Evolutionary conservation across 352 stramenopile genomes (phyloP), one percentile per base, ranked within the genome.

Genomic region (Phytophthora pinifolia): DNA sequence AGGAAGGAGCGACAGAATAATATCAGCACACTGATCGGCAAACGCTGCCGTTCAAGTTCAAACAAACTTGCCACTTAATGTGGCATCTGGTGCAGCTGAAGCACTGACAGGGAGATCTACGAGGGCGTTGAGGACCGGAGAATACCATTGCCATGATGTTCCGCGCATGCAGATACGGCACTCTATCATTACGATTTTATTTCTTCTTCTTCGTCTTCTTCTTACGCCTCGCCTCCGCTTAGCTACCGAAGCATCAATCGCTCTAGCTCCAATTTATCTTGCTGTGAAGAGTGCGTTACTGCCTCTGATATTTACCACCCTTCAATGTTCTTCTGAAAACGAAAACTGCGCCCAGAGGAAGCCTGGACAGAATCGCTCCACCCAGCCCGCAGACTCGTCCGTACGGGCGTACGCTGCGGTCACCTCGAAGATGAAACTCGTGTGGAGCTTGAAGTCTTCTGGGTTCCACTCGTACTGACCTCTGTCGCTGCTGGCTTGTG

Each of bases 111-210:
- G 55, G 42, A 66, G 30, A 46, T 50, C 4, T 50, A 62, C 8
- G 37, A 59, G 30, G 25, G 38, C 1, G 29, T 66, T 1, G 35
- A 54, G 3, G 52, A 67, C 14, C 51, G 0, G 60, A 62, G 3
- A 62, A 66, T 10, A 74, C 49, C 0, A 59, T 71, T 1, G 67
- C 67, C 0, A 42, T 71, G 8, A 72, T 71, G 22, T 69, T 64
- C 10, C 61, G 63, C 12, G 25, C 71, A n/a, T n/a, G n/a, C n/a
- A n/a, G n/a, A n/a, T n/a, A n/a, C n/a, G n/a, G n/a, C n/a, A n/a
- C n/a, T n/a, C n/a, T n/a, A n/a, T n/a, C n/a, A n/a, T n/a, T n/a
- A n/a, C n/a, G n/a, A n/a, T n/a, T n/a, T n/a, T n/a, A n/a, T n/a
- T n/a, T n/a, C n/a, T n/a, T n/a, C n/a, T n/a, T n/a, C n/a, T n/a